Evolutionary conservation across 1,284 basidiomycete species (phyloP).

Genomic region (Golubevia pallescens): DNA sequence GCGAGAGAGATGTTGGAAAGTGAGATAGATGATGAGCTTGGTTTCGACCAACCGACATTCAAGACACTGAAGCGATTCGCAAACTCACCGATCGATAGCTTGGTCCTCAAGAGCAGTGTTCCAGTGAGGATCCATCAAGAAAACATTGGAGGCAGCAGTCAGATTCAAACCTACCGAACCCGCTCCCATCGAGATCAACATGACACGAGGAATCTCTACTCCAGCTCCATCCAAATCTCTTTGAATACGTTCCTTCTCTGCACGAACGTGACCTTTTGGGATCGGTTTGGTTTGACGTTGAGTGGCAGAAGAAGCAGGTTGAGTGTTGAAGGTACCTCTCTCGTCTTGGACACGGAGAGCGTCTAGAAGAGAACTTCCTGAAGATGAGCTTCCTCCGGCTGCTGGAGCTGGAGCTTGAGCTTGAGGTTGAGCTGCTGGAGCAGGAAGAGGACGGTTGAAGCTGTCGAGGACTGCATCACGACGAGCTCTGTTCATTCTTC

Average conservation of each 20-base stretch:
- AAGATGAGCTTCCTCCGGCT: no score
- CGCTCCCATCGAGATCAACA: slow-evolving; percentile 52
- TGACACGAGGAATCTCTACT: slow-evolving; percentile 24
- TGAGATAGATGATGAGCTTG: neutral
- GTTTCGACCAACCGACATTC: slow-evolving; percentile 8
- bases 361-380: slow-evolving; percentile 1
- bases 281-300: neutral
- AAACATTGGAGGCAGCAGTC: slow-evolving; percentile 54
- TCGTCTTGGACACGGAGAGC: slow-evolving; percentile 1
- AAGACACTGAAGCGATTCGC: slow-evolving; percentile 14
- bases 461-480: slow-evolving; percentile 9
- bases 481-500: slow-evolving; percentile 7
- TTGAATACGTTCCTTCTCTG: slow-evolving; percentile 5
- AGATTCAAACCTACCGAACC: slow-evolving; percentile 58
- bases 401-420: no score
- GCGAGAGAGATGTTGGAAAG: neutral
- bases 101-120: slow-evolving; percentile 56
- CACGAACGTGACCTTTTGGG: neutral
- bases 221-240: slow-evolving; percentile 10
- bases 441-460: slow-evolving; percentile 2
- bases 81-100: slow-evolving; percentile 46
- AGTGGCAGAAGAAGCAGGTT: neutral
- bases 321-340: neutral
- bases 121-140: slow-evolving; percentile 58
- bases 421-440: neutral